phyloP scores from a whole-genome alignment of 331 rosid genomes.

The Pyrus hybrid region DNA sequence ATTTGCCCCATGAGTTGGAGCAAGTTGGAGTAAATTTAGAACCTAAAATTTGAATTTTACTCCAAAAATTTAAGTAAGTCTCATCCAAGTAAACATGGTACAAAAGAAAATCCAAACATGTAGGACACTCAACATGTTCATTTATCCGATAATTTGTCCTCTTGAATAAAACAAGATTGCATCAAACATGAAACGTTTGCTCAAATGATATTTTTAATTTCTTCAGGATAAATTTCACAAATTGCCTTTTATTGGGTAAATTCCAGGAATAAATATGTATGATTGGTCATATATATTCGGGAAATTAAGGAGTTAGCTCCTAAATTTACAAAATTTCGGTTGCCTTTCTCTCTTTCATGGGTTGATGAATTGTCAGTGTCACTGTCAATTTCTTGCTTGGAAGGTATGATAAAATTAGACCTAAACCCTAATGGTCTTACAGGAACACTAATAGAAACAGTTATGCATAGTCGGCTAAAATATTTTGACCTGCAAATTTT shows the following conservation, averaged over 20 bases:
- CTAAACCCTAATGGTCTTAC: not conserved
- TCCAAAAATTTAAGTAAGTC: too few species aligned
- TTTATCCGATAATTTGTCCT: not conserved
- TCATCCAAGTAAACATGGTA: too few species aligned
- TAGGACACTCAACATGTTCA: not conserved
- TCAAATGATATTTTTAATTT: not conserved
- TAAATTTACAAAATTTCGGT: not conserved
- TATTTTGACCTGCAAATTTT: not conserved
- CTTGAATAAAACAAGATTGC: not conserved
- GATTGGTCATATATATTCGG: not conserved
- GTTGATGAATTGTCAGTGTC: constrained; percentile 15
- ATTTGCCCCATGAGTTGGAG: too few species aligned
- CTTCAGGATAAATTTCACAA: not conserved
- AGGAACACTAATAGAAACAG: not conserved
- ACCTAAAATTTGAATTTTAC: too few species aligned
- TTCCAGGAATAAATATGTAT: not conserved
- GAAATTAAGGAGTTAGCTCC: not conserved
- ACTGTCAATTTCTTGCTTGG: not conserved
- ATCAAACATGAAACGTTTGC: not conserved
- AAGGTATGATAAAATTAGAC: too few species aligned
- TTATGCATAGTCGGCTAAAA: not conserved
- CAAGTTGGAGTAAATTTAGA: too few species aligned
- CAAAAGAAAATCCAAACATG: not conserved
- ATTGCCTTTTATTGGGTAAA: not conserved
- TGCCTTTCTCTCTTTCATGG: not conserved